Evolutionary conservation across 2,329 filamentous ascomycete genomes (phyloP).

Genomic region (Remersonia thermophila): DNA sequence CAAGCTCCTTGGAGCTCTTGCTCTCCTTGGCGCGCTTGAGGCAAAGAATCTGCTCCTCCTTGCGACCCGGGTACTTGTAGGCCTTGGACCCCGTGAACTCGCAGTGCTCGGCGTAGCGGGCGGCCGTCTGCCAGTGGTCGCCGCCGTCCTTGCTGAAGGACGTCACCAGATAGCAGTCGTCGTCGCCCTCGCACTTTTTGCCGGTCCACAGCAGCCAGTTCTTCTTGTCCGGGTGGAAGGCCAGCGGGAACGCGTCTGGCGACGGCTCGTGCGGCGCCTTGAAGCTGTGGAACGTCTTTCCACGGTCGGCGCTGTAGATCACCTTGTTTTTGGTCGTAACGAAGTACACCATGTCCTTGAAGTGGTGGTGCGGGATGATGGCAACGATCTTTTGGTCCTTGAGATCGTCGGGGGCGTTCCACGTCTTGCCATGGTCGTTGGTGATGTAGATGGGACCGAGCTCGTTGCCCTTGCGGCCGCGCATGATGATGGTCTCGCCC

Average conservation of each 20-base stretch:
- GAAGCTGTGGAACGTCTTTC: constrained; percentile 61
- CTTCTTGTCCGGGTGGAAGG: constrained; percentile 74
- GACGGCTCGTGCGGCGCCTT: constrained; percentile 48
- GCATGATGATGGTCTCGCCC: constrained; percentile 60
- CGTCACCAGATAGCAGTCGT: constrained; percentile 59
- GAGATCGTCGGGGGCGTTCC: constrained; percentile 52
- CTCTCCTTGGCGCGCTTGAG: constrained; percentile 51
- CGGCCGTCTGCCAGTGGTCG: constrained; percentile 62
- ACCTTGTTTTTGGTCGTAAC: constrained; percentile 55
- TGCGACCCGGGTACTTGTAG: constrained; percentile 35
- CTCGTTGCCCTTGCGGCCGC: constrained; percentile 33
- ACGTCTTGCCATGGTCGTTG: constrained; percentile 78
- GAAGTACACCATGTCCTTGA: constrained; percentile 80
- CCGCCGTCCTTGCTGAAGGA: constrained; percentile 72
- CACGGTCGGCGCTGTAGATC: constrained; percentile 72
- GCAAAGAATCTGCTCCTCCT: constrained; percentile 46
- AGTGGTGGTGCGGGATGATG: constrained; percentile 68
- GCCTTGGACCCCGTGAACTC: constrained; percentile 65
- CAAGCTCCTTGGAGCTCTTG: constrained; percentile 40
- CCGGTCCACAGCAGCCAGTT: constrained; percentile 93
- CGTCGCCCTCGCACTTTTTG: constrained; percentile 48
- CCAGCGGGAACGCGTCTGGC: constrained; percentile 34
- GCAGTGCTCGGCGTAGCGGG: constrained; percentile 66
- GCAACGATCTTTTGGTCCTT: constrained; percentile 54
- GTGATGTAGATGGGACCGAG: constrained; percentile 57